phyloP scores from a whole-genome alignment of 2,329 filamentous ascomycete genomes.

The Aspergillus ustus region DNA sequence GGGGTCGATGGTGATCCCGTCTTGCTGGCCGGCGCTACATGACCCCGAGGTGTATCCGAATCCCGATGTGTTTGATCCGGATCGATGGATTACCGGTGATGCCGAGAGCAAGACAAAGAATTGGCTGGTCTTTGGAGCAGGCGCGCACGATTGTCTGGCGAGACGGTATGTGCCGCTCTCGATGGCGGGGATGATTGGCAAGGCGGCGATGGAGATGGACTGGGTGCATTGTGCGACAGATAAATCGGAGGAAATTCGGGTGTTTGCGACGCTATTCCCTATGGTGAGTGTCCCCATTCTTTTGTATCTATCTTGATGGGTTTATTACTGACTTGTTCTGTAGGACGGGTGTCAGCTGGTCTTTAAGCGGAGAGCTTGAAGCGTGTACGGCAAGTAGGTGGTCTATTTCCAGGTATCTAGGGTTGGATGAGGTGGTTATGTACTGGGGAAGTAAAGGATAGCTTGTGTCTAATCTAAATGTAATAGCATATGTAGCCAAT shows the following conservation, averaged over 20 bases:
- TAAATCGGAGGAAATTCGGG: slow-evolving; percentile 55
- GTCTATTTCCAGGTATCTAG: no score
- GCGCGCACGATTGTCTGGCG: slow-evolving; percentile 57
- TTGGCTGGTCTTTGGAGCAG: slow-evolving; percentile 60
- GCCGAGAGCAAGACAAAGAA: slow-evolving; percentile 58
- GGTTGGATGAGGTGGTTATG: no score
- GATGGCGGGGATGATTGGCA: slow-evolving; percentile 59
- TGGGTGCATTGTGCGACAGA: slow-evolving; percentile 57
- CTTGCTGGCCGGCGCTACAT: slow-evolving; percentile 58
- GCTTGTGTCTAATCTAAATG: no score
- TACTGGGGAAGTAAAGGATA: no score
- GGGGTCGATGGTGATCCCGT: slow-evolving; percentile 56
- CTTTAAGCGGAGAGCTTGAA: slow-evolving; percentile 25
- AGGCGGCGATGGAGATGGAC: slow-evolving; percentile 55
- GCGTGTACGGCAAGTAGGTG: neutral
- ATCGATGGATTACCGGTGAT: slow-evolving; percentile 58
- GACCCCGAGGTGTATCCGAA: slow-evolving; percentile 54
- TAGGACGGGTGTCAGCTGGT: slow-evolving; percentile 46
- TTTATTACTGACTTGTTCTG: neutral
- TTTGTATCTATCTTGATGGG: neutral
- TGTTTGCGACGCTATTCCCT: slow-evolving; percentile 56
- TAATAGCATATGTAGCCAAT: no score
- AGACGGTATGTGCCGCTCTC: slow-evolving; percentile 55
- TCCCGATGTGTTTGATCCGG: slow-evolving; percentile 55
- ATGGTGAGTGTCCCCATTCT: slow-evolving; percentile 45